Evolutionary conservation across 495 filamentous ascomycete species (phyloP).

Genomic region (Talaromyces trachyspermus): DNA sequence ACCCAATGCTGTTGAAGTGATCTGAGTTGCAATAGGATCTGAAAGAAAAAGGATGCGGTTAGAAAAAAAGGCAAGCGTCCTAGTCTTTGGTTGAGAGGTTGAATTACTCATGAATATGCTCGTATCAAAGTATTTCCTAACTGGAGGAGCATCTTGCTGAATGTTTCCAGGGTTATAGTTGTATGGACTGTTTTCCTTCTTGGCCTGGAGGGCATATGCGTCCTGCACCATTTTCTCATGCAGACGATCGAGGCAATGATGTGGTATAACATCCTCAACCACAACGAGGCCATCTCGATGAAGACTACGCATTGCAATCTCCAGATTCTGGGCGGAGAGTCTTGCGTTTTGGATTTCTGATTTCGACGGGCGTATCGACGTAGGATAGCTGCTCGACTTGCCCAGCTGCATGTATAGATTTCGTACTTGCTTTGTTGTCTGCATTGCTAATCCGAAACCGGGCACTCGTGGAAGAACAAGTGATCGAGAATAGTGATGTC

Average conservation of each 20-base stretch:
- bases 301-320: slow-evolving; percentile 39
- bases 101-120: slow-evolving; percentile 36
- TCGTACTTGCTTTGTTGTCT: no score
- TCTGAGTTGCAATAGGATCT: slow-evolving; percentile 46
- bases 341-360: slow-evolving; percentile 12
- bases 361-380: slow-evolving; percentile 13
- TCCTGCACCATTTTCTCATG: slow-evolving; percentile 47
- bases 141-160: slow-evolving; percentile 44
- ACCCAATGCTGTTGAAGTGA: slow-evolving; percentile 42
- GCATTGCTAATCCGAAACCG: no score
- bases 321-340: slow-evolving; percentile 33
- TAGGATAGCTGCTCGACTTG: slow-evolving; percentile 14
- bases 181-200: slow-evolving; percentile 40
- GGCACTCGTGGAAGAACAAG: no score
- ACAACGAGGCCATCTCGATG: slow-evolving; percentile 47
- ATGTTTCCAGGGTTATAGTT: slow-evolving; percentile 49
- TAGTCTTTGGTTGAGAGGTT: no score
- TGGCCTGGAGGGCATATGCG: slow-evolving; percentile 30
- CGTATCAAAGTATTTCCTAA: slow-evolving; percentile 29
- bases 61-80: no score
- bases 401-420: no score
- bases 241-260: slow-evolving; percentile 36
- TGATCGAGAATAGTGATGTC: no score
- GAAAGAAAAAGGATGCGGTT: no score
- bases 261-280: slow-evolving; percentile 38